A percentile compares a stretch with the other conserved stretches of the same genome.
These are phyloP conservation scores for Neckera pumila DNA, from an alignment of 225 moss, liverwort and hornwort genomes.

Conservation along the genomic window DNA sequence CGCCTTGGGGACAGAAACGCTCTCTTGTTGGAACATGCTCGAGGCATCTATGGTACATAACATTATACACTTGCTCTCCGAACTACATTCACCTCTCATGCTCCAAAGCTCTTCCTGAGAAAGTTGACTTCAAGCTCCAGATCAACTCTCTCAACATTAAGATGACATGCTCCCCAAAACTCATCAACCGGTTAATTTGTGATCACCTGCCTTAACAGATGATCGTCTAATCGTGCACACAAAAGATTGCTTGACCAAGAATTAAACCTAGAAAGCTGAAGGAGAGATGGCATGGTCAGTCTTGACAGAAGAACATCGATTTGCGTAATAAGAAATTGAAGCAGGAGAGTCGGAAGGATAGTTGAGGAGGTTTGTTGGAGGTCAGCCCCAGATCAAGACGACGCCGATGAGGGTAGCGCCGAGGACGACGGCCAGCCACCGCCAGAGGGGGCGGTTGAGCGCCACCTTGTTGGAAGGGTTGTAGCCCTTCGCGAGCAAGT, in stretches of 20 bases:
- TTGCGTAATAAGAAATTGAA: not conserved
- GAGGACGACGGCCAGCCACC: constrained; percentile 10
- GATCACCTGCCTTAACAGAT: not conserved
- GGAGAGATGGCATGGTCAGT: not conserved
- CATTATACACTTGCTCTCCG: not conserved
- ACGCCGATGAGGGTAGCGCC: constrained; percentile 33
- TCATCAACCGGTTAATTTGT: not conserved
- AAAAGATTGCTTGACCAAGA: not conserved
- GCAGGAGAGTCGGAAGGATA: not conserved
- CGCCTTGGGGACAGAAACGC: not conserved
- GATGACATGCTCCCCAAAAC: not conserved
- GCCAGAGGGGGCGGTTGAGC: constrained; percentile 15
- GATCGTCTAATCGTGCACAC: not conserved
- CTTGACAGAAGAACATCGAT: not conserved
- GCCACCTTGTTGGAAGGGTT: not conserved
- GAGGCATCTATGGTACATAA: not conserved
- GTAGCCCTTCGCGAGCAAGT: constrained; percentile 41
- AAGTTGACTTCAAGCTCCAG: not conserved
- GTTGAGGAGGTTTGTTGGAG: not conserved
- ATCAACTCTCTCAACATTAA: not conserved
- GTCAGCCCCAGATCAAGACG: constrained; percentile 34
- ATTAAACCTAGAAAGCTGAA: not conserved
- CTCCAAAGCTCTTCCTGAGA: not conserved
- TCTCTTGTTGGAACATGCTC: not conserved
- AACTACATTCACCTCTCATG: not conserved